Base-by-base conservation (phyloP, 2,329 filamentous ascomycete species). In the Pseudogymnoascus verrucosus region DNA sequence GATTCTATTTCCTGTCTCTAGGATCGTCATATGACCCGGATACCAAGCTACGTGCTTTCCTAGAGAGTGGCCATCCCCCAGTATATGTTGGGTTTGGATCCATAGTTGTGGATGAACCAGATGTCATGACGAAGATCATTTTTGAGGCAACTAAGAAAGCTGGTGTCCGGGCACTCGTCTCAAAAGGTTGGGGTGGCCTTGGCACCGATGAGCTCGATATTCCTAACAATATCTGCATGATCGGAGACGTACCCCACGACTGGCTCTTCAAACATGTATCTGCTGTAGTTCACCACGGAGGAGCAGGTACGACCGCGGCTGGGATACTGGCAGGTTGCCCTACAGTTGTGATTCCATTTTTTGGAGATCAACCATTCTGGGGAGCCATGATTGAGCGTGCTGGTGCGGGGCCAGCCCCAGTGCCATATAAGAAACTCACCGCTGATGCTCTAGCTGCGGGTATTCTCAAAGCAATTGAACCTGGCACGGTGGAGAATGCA, bases 101-200 rank as follows among this genome's bases (percentile, higher is more conserved):
- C 0, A 93, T 93, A 62, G 89, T 93, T 1, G 86, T 93, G 0
- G 88, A 92, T 63, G 86, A 93, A 65, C 89, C 89, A 0, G 83
- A 89, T 64, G 83, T 78, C 0, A 83, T 93, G 75, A 93, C 90
- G 0, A 77, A 80, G 19, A 80, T 87, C 64, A 88, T 93, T 6
- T 90, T 93, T 63, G 85, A 89, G 12, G 89, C 90, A 1, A 79
- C 92, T 2, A 77, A 80, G 61, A 79, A 81, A 8, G 81, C 87
- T 0, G 89, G 89, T 1, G 82, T 90, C n/a, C 82, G 91, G 64
- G 91, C 91, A 1, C 77, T 96, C 0, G 88, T 96, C 0, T 93
- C 90, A 0, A 92, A 93, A 71, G 92, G 91, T 14, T 96, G 91
- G 92, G 91, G 91, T 60, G 91, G 91, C 0, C 79, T 96, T 6